Conservation (phyloP, 1,284 basidiomycete species). For the Ustilago sp. region DNA sequence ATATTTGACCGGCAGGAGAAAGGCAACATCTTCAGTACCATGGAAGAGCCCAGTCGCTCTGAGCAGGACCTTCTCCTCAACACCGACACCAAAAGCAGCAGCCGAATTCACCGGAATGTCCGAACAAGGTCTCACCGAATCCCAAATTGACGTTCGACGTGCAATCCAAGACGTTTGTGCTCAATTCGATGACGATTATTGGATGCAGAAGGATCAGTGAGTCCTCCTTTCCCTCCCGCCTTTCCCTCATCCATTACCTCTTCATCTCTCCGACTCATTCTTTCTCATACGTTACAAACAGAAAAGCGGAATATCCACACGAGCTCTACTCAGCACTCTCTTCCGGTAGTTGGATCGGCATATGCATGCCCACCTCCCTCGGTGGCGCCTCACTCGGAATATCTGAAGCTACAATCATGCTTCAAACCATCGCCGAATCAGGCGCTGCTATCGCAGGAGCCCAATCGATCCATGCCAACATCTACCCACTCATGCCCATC, state of each 20-base stretch:
- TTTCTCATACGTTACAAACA: background rate
- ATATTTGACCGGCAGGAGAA: background rate
- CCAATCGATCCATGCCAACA: slow-evolving; percentile 59
- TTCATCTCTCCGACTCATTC: background rate
- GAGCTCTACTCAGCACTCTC: slow-evolving; percentile 56
- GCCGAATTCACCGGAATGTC: slow-evolving; percentile 45
- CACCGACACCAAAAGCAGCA: background rate
- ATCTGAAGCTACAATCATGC: slow-evolving; percentile 70
- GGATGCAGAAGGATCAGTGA: slow-evolving; percentile 45
- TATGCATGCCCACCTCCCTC: slow-evolving; percentile 51
- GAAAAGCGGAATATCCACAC: slow-evolving; percentile 47
- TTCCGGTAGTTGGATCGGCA: slow-evolving; percentile 48
- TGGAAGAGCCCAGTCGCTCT: background rate
- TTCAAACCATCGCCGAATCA: slow-evolving; percentile 70
- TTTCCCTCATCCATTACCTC: background rate
- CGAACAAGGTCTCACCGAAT: slow-evolving; percentile 50
- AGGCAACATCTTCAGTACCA: background rate
- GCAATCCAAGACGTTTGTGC: slow-evolving; percentile 42
- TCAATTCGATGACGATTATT: slow-evolving; percentile 53
- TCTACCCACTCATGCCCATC: slow-evolving; percentile 58
- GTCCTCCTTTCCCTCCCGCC: background rate
- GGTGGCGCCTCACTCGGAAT: slow-evolving; percentile 70
- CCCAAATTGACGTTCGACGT: slow-evolving; percentile 51
- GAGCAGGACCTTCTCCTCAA: slow-evolving; percentile 4
- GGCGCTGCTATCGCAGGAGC: slow-evolving; percentile 60